A percentile compares a stretch with the other conserved stretches of the same genome.
These are phyloP conservation scores for Exophiala phaeomuriformis DNA, from an alignment of 2,329 filamentous ascomycete species.

Conservation along the genomic window DNA sequence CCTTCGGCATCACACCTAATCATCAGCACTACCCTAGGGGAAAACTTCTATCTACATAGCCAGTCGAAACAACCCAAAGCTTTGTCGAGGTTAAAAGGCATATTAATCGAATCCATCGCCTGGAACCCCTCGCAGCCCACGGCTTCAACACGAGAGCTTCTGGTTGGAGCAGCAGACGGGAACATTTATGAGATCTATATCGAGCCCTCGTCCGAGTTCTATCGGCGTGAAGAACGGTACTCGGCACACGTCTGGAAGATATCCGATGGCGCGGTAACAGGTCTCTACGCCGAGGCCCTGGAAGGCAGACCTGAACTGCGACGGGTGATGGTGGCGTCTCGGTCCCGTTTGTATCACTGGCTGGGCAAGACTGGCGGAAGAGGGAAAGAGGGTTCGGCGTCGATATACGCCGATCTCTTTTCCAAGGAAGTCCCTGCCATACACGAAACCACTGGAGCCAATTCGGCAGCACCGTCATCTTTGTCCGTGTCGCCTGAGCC, in stretches of 20 bases:
- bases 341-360: slow-evolving; percentile 70
- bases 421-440: slow-evolving; percentile 74
- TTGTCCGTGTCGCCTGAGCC: slow-evolving; percentile 71
- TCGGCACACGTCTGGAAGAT: slow-evolving; percentile 75
- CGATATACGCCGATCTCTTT: slow-evolving; percentile 81
- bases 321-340: slow-evolving; percentile 72
- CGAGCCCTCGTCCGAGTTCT: slow-evolving; percentile 90
- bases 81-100: slow-evolving; percentile 73
- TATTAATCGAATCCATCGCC: slow-evolving; percentile 79
- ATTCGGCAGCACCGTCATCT: slow-evolving; percentile 54
- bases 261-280: slow-evolving; percentile 73
- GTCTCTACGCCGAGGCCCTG: slow-evolving; percentile 74
- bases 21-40: slow-evolving; percentile 80
- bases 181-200: slow-evolving; percentile 94
- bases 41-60: slow-evolving; percentile 97
- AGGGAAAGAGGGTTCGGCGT: slow-evolving; percentile 69
- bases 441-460: slow-evolving; percentile 61
- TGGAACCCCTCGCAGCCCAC: slow-evolving; percentile 94
- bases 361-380: slow-evolving; percentile 67
- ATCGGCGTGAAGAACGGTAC: slow-evolving; percentile 89
- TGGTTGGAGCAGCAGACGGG: slow-evolving; percentile 85
- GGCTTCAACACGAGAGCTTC: slow-evolving; percentile 86
- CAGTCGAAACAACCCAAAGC: slow-evolving; percentile 83
- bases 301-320: slow-evolving; percentile 62
- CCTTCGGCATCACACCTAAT: slow-evolving; percentile 92